phyloP scores from a whole-genome alignment of 768 basidiomycete species.

The Wakefieldia striispora region DNA sequence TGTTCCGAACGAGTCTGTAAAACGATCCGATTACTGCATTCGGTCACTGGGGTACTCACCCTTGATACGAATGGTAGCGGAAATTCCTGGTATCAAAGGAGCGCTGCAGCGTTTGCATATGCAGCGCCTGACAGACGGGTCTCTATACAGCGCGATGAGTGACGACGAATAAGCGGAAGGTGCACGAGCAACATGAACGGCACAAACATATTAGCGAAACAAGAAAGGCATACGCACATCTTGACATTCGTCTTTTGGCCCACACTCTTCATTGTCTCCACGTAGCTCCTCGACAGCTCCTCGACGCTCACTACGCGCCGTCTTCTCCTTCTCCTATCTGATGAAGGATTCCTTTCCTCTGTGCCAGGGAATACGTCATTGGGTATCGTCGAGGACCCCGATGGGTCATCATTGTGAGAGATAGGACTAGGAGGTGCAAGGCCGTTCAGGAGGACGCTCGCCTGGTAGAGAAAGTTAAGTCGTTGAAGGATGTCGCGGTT shows the following conservation, averaged over 20 bases:
- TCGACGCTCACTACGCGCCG: conserved; percentile 32
- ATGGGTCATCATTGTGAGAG: background rate
- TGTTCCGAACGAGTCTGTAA: conserved; percentile 24
- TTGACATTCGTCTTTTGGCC: conserved; percentile 75
- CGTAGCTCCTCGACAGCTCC: conserved; percentile 65
- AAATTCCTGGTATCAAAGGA: conserved; percentile 66
- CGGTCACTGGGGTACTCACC: conserved; percentile 38
- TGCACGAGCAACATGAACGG: background rate
- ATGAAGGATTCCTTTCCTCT: background rate
- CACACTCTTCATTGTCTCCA: conserved; percentile 64
- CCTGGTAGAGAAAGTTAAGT: conserved; percentile 84
- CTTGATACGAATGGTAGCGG: conserved; percentile 62
- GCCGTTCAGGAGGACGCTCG: conserved; percentile 59
- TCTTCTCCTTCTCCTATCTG: conserved; percentile 14
- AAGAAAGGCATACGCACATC: conserved; percentile 48
- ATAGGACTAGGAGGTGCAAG: conserved; percentile 22
- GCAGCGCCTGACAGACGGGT: conserved; percentile 80
- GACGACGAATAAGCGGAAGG: background rate
- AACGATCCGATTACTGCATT: too few species aligned
- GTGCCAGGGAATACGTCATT: background rate
- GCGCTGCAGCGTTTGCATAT: conserved; percentile 68
- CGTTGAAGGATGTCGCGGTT: conserved; percentile 81
- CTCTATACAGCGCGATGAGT: conserved; percentile 43
- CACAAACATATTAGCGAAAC: background rate
- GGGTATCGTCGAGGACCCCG: background rate